These are phyloP conservation scores for Xerocomus minutiporus DNA, from an alignment of 1,284 basidiomycete species.

Conservation along the genomic window DNA sequence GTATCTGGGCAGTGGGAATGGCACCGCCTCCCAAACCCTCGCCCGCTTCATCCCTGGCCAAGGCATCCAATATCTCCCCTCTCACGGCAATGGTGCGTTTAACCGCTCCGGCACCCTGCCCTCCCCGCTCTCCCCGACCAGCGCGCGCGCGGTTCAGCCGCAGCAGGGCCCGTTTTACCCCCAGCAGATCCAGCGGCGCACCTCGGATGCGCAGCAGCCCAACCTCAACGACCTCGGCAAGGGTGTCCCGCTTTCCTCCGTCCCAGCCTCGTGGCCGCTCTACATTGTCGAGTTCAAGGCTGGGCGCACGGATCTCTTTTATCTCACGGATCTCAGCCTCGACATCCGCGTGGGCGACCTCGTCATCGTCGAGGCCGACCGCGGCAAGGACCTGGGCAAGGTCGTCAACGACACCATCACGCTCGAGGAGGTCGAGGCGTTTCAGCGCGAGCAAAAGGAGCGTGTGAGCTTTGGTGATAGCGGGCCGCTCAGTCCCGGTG, in stretches of 20 bases:
- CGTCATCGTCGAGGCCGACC: slow-evolving; percentile 95
- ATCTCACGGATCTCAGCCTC: slow-evolving; percentile 64
- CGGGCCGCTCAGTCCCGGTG: slow-evolving; percentile 55
- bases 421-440: slow-evolving; percentile 86
- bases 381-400: slow-evolving; percentile 90
- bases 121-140: slow-evolving; percentile 46
- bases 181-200: slow-evolving; percentile 42
- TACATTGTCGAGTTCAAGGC: slow-evolving; percentile 98
- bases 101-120: slow-evolving; percentile 32
- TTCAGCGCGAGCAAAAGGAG: slow-evolving; percentile 55
- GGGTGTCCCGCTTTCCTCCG: slow-evolving; percentile 80
- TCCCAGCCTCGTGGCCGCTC: slow-evolving; percentile 82
- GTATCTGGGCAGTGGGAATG: slow-evolving; percentile 29
- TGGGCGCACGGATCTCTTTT: slow-evolving; percentile 91
- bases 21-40: slow-evolving; percentile 32
- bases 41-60: slow-evolving; percentile 61
- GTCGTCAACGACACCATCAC: slow-evolving; percentile 88
- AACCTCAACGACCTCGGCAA: slow-evolving; percentile 72
- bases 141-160: slow-evolving; percentile 40
- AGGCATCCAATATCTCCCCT: slow-evolving; percentile 57
- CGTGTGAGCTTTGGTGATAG: slow-evolving; percentile 40
- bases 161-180: slow-evolving; percentile 34
- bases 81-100: slow-evolving; percentile 34
- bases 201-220: slow-evolving; percentile 47
- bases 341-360: slow-evolving; percentile 81